These are phyloP conservation scores for Zymoseptoria ardabiliae DNA, from an alignment of 2,329 filamentous ascomycete species.

Conservation along the genomic window DNA sequence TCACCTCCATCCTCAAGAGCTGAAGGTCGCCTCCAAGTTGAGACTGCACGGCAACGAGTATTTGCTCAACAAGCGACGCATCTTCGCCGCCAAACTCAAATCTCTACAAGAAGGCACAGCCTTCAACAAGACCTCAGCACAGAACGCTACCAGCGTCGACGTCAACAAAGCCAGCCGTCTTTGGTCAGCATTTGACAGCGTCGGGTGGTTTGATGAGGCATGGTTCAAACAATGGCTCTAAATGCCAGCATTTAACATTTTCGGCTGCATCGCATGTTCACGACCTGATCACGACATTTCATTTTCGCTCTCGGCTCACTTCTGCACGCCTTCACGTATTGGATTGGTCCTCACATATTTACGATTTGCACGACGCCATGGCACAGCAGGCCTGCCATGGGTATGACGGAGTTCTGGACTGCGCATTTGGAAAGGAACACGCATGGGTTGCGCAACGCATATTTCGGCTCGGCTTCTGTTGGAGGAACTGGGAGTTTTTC, in stretches of 20 bases:
- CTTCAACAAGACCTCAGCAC: conserved; percentile 90
- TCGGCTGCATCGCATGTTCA: background rate
- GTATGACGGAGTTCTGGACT: background rate
- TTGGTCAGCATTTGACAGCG: conserved; percentile 77
- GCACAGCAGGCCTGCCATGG: background rate
- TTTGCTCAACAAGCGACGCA: conserved; percentile 83
- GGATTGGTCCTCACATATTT: background rate
- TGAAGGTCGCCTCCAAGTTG: conserved; percentile 67
- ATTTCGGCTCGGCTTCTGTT: background rate
- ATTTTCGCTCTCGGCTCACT: background rate
- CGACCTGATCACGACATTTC: background rate
- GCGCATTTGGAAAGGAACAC: background rate
- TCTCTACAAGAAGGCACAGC: conserved; percentile 63
- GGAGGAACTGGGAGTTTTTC: background rate
- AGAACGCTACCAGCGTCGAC: conserved; percentile 96
- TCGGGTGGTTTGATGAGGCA: conserved; percentile 27
- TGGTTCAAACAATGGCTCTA: conserved; percentile 18
- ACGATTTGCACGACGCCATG: background rate
- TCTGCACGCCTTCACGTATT: background rate
- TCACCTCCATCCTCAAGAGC: conserved; percentile 70
- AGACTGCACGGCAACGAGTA: conserved; percentile 83
- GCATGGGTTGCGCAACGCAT: background rate
- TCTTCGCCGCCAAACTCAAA: conserved; percentile 71
- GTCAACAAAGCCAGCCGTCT: conserved; percentile 95
- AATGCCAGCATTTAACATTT: background rate